A percentile compares a stretch with the other conserved stretches of the same genome.
These are phyloP conservation scores for Podosphaera leucotricha DNA, from an alignment of 2,329 filamentous ascomycete species.

Conservation along the genomic window DNA sequence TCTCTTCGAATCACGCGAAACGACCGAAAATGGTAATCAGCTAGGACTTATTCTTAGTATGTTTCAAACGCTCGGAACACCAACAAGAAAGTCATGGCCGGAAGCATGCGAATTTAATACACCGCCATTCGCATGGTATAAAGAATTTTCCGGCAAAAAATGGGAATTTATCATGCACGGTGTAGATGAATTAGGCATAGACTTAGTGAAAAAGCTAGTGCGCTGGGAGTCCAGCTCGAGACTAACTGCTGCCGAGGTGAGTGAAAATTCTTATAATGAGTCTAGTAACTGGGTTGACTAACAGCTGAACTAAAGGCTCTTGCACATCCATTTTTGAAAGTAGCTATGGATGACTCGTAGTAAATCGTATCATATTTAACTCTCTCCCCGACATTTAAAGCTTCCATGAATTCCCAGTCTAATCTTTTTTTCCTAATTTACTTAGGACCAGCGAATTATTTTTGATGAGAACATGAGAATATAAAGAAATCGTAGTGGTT, in stretches of 20 bases:
- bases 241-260: slow-evolving; percentile 37
- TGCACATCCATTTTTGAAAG: neutral
- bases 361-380: neutral
- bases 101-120: slow-evolving; percentile 42
- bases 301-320: neutral
- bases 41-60: slow-evolving; percentile 77
- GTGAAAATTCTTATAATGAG: neutral
- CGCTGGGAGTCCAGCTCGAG: slow-evolving; percentile 47
- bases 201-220: slow-evolving; percentile 45
- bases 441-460: too few relatives aligned
- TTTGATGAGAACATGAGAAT: too few relatives aligned
- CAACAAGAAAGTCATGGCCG: slow-evolving; percentile 60
- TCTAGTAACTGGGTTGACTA: neutral
- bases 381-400: neutral
- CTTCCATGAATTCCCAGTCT: neutral
- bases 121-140: slow-evolving; percentile 80
- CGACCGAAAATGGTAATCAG: slow-evolving; percentile 66
- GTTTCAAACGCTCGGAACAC: slow-evolving; percentile 77
- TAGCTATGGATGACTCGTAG: neutral
- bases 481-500: too few relatives aligned
- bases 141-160: slow-evolving; percentile 37
- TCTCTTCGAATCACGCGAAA: slow-evolving; percentile 57
- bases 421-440: too few relatives aligned
- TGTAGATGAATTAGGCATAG: slow-evolving; percentile 31
- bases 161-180: slow-evolving; percentile 51